Evolutionary conservation across 176 grass and related monocot genomes (phyloP), one percentile per base, ranked within the genome.

Genomic region (Stipa capillata): DNA sequence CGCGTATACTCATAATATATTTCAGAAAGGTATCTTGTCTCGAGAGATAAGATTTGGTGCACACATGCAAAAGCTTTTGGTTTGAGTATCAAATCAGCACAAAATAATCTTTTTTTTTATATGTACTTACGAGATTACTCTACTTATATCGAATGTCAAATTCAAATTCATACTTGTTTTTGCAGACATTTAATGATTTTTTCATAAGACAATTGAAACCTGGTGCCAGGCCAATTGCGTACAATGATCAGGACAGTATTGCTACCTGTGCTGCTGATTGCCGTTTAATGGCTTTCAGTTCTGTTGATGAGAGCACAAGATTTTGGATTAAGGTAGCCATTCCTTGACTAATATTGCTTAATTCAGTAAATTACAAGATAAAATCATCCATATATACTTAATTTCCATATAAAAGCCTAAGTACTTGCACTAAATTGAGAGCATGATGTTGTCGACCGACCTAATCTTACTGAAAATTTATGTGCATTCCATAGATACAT

Each of bases 101-200:
- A 18, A 1, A 50, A 27, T 25, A 25, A 8, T 23, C 27, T 17
- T 14, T 6, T 28, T 5, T 57, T 27, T 8, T 56, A 17, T 6
- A 69, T 69, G 15, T 69, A 47, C 42, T 69, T 69, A 25, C 27
- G 25, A 29, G 41, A n/a, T 27, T 47, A 69, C 41, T 31, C 2
- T 42, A 43, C 25, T 58, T 5, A 15, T 33, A 61, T 33, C 3
- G 32, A 58, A 62, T 62, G n/a, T 8, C 18, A 18, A 18, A 8
- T 61, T 35, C 28, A 62, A 17, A 70, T 48, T 16, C 66, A 18
- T 2, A 72, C 18, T 77, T 79, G 2, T 85, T 68, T 29, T 32
- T 72, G 82, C 82, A 99, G 96, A 99, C 96, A 23, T 99, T 99
- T 73, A 99, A 99, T 29, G 92, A 99, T 48, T 99, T 99, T 68